Base-by-base conservation (phyloP, 2,329 filamentous ascomycete species). In the Aspergillus fructus region DNA sequence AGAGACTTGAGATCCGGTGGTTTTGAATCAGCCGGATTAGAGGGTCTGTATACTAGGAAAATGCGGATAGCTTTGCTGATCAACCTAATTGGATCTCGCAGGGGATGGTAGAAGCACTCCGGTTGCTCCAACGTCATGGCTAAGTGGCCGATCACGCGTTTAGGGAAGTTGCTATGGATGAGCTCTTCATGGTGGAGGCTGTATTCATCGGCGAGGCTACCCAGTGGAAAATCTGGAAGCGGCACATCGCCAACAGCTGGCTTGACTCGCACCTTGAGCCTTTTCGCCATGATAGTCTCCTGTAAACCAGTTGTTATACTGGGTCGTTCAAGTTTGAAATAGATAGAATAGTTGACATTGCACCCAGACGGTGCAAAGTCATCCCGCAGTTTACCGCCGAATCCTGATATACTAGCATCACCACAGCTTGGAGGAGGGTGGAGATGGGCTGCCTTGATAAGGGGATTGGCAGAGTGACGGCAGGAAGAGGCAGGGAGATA, bases 381-480 rank as follows among this genome's bases (percentile, higher is more conserved):
- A 23, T 64, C 53, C 19, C 50, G 58, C 4, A 64, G 49, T 43
- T 58, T 60, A 15, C 62, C 62, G 34, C 62, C 62, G 12, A 62
- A 54, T 0, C 62, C 60, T 23, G 62, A 50, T 33, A 64, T 49
- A 11, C 45, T 57, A 9, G 62, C 52, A 37, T 59, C 60, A 6
- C 62, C 62, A 41, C 60, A 60, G 45, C 60, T 62, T 17, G 62
- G 62, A 12, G 62, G 60, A 8, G 55, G 57, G 24, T 60, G 62
- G 11, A 64, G 56, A 43, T 64, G 62, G 15, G 54, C 53, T 46
- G 45, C 51, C 24, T 58, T 58, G 19, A 60, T 48, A 3, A 55
- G 43, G 3, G 55, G 55, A 21, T 54, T 39, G 9, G 51, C 19
- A 12, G 45, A 41, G 34, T 60, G 55, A 3, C 49, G 45, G 39